phyloP scores from a whole-genome alignment of 148 eudicot genomes.

The Spergularia marina region DNA sequence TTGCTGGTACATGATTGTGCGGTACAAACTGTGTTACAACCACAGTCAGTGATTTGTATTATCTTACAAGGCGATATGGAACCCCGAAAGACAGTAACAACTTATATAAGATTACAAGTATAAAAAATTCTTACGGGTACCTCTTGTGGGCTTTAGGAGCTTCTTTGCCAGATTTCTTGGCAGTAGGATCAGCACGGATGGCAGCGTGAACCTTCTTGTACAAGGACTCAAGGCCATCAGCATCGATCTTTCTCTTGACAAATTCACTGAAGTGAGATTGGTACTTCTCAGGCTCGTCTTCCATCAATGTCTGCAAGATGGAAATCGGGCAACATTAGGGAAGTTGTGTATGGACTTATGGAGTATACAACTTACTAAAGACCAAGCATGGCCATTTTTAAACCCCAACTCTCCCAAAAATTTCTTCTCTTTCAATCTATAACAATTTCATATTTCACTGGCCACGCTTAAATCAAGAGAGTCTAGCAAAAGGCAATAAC shows the following conservation, averaged over 20 bases:
- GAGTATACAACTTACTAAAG: background rate
- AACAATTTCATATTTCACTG: too few species aligned
- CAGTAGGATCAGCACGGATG: constrained; percentile 56
- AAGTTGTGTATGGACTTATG: background rate
- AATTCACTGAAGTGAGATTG: constrained; percentile 57
- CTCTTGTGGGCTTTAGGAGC: constrained; percentile 66
- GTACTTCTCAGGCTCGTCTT: constrained; percentile 74
- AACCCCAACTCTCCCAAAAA: too few species aligned
- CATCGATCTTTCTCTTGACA: constrained; percentile 48
- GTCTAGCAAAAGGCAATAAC: too few species aligned
- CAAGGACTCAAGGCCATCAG: constrained; percentile 54
- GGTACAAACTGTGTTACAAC: background rate
- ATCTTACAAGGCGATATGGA: too few species aligned
- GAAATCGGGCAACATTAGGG: background rate
- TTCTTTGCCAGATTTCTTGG: constrained; percentile 50
- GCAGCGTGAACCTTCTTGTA: constrained; percentile 69
- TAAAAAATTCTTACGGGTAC: constrained; percentile 21
- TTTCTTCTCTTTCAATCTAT: too few species aligned
- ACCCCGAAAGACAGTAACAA: background rate
- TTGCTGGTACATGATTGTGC: too few species aligned
- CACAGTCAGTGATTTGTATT: too few species aligned
- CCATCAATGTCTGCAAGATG: constrained; percentile 39
- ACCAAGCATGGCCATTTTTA: background rate
- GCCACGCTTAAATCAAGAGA: too few species aligned
- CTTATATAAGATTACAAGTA: too few species aligned